Conservation (phyloP, 2,329 filamentous ascomycete genomes). For the Emericellopsis atlantica region DNA sequence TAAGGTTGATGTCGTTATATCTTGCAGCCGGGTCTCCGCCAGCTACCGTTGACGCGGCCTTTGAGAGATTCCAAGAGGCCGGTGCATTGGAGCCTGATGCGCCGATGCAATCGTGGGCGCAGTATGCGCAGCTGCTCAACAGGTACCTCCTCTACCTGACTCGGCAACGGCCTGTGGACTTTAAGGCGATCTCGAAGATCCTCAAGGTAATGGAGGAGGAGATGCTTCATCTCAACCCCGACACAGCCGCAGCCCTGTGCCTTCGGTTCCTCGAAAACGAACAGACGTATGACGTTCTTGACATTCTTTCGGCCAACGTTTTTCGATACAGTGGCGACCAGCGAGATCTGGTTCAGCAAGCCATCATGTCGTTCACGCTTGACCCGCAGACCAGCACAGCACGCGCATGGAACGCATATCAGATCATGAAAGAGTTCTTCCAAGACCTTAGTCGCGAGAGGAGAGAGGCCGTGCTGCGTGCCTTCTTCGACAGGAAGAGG, state of each 20-base stretch:
- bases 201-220: slow-evolving; percentile 61
- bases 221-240: slow-evolving; percentile 55
- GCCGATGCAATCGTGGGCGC: slow-evolving; percentile 25
- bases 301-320: slow-evolving; percentile 66
- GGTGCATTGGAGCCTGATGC: background rate
- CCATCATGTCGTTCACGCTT: slow-evolving; percentile 56
- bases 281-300: slow-evolving; percentile 67
- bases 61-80: slow-evolving; percentile 21
- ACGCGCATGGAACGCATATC: slow-evolving; percentile 51
- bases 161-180: slow-evolving; percentile 43
- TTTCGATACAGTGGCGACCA: slow-evolving; percentile 59
- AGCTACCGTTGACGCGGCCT: slow-evolving; percentile 54
- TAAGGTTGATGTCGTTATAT: slow-evolving; percentile 65
- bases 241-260: slow-evolving; percentile 63
- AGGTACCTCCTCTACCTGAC: slow-evolving; percentile 60
- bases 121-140: slow-evolving; percentile 55
- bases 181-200: slow-evolving; percentile 60
- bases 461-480: slow-evolving; percentile 64
- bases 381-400: slow-evolving; percentile 49
- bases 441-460: slow-evolving; percentile 50
- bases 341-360: slow-evolving; percentile 50
- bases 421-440: slow-evolving; percentile 54
- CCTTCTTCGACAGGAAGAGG: slow-evolving; percentile 66
- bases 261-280: slow-evolving; percentile 62
- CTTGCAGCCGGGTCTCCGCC: slow-evolving; percentile 51